Base-by-base conservation (phyloP, 2,329 filamentous ascomycete genomes). In the Alternaria triticimaculans region DNA sequence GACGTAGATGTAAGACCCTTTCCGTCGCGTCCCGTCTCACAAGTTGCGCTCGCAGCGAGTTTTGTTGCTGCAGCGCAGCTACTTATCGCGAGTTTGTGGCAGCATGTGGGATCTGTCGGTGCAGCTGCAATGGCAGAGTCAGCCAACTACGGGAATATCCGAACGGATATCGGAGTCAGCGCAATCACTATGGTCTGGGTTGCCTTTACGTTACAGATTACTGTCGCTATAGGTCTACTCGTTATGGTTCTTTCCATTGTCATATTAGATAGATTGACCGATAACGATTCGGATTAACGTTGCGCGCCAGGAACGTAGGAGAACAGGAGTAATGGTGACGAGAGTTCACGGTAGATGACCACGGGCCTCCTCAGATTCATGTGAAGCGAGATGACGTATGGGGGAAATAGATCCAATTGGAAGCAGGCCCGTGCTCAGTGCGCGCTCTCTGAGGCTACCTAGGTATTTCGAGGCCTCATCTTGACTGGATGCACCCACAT, bases 91-190 rank as follows among this genome's bases (percentile, higher is more conserved):
- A 37, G 33, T 37, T 37, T 37, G 33, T 37, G 33, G 33, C 33
- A 37, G 4, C 33, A 97, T 76, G 97, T 94, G 12, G 94, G 94
- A 0, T 96, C 94, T 0, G 94, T 97, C 0, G 94, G 94, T 28
- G 95, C 94, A 12, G 93, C 92, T 60, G 90, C 96, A 68, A 94
- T 97, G 70, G 92, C 94, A 1, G 91, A 96, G 83, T 92, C 95
- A 73, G 88, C 96, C 70, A 93, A 90, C 46, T 96, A 97, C 78
- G 93, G 93, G 45, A 92, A 89, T 69, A 91, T 97, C 58, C 87
- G 85, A 77, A 92, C 89, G 60, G 92, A 92, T 25, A 92, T 97
- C 7, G 93, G 93, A n/a, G 92, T 92, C 28, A 91, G 89, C 37
- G 94, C 95, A 37, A 37, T 37, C 7, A 8, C 33, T n/a, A 37